phyloP scores from a whole-genome alignment of 495 filamentous ascomycete species.

The Glarea lozoyensis region DNA sequence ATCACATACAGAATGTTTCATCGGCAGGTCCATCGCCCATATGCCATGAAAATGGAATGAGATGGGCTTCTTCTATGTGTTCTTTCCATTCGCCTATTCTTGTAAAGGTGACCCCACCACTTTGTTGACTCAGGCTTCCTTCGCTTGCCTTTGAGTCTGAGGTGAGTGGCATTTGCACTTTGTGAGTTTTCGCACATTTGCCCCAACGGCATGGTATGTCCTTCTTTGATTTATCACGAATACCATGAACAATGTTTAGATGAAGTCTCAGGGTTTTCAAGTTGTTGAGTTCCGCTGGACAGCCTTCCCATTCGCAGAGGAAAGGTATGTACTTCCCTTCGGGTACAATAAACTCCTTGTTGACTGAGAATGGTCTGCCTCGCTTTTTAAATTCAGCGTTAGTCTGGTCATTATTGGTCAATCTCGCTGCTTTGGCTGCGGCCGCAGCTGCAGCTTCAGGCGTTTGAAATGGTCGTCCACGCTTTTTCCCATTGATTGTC shows the following conservation, averaged over 20 bases:
- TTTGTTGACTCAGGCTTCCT: background rate
- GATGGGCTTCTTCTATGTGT: constrained; percentile 46
- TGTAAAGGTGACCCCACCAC: constrained; percentile 7
- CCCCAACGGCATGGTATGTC: constrained; percentile 34
- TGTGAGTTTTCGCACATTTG: constrained; percentile 26
- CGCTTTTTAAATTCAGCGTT: background rate
- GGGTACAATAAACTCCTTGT: background rate
- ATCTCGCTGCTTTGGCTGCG: background rate
- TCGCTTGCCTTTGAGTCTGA: background rate
- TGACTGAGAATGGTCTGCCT: background rate
- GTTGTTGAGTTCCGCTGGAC: constrained; percentile 58
- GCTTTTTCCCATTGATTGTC: constrained; percentile 3
- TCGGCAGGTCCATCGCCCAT: constrained; percentile 53
- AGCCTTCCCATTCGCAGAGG: constrained; percentile 55
- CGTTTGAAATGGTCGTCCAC: constrained; percentile 4
- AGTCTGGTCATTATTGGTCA: background rate
- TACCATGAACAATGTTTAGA: constrained; percentile 43
- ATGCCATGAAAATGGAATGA: constrained; percentile 44
- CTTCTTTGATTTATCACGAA: constrained; percentile 12
- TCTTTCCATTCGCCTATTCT: constrained; percentile 33
- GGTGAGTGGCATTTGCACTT: background rate
- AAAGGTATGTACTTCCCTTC: constrained; percentile 21
- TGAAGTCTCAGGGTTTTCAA: constrained; percentile 54
- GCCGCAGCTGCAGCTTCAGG: background rate
- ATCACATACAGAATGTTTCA: constrained; percentile 37